Percentiles rank a stretch among this genome's conserved stretches.
These are phyloP conservation scores for Xylariaceae sp. DNA, from an alignment of 2,329 filamentous ascomycete species.

Conservation along the genomic window DNA sequence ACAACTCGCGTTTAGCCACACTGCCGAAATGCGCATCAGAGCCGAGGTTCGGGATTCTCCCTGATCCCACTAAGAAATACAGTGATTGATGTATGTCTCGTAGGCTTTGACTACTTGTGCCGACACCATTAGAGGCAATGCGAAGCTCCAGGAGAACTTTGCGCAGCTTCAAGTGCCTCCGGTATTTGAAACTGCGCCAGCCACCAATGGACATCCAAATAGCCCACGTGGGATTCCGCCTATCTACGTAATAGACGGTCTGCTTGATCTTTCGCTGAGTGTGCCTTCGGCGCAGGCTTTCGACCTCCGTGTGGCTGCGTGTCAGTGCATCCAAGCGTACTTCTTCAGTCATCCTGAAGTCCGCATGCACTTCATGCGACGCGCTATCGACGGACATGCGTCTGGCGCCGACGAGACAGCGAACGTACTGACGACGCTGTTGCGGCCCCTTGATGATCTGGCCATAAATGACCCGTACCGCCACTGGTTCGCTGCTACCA, in stretches of 20 bases:
- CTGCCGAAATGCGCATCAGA: slow-evolving; percentile 70
- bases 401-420: slow-evolving; percentile 74
- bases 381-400: slow-evolving; percentile 82
- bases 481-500: slow-evolving; percentile 81
- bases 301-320: slow-evolving; percentile 77
- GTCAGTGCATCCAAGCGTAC: slow-evolving; percentile 89
- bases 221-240: slow-evolving; percentile 49
- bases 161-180: slow-evolving; percentile 75
- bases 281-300: slow-evolving; percentile 62
- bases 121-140: slow-evolving; percentile 79
- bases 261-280: slow-evolving; percentile 76
- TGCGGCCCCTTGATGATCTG: slow-evolving; percentile 58
- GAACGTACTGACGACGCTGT: slow-evolving; percentile 79
- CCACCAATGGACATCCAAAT: slow-evolving; percentile 35
- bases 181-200: slow-evolving; percentile 39
- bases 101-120: slow-evolving; percentile 76
- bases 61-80: slow-evolving; percentile 14
- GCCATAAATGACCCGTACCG: slow-evolving; percentile 75
- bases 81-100: slow-evolving; percentile 25
- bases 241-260: slow-evolving; percentile 88
- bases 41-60: slow-evolving; percentile 50
- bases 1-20: slow-evolving; percentile 72
- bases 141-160: slow-evolving; percentile 78
- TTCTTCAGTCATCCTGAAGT: slow-evolving; percentile 78
- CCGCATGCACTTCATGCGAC: slow-evolving; percentile 74